phyloP scores from a whole-genome alignment of 257 asterid species.

The Craterostigma plantagineum region DNA sequence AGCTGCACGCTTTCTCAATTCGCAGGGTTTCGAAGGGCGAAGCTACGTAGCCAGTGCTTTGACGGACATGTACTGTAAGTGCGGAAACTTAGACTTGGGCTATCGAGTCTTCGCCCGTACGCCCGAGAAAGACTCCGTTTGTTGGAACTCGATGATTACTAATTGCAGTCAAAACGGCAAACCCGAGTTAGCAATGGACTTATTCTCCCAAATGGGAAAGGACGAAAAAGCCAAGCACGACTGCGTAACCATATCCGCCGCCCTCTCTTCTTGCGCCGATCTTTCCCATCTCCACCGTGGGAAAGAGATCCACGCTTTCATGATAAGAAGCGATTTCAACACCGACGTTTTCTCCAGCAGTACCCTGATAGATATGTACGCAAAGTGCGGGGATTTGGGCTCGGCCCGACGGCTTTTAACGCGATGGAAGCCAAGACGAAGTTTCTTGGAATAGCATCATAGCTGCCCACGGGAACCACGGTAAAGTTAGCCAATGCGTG shows the following conservation, averaged over 20 bases:
- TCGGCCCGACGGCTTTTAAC: slow-evolving; percentile 45
- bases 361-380: slow-evolving; percentile 65
- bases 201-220: slow-evolving; percentile 44
- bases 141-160: slow-evolving; percentile 76
- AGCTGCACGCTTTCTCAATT: slow-evolving; percentile 48
- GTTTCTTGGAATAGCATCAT: slow-evolving; percentile 96
- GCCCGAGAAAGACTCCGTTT: slow-evolving; percentile 47
- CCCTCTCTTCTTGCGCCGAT: slow-evolving; percentile 64
- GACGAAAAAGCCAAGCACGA: slow-evolving; percentile 49
- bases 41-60: slow-evolving; percentile 63
- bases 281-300: slow-evolving; percentile 47
- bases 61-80: slow-evolving; percentile 81
- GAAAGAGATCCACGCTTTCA: slow-evolving; percentile 58
- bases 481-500: slow-evolving; percentile 26
- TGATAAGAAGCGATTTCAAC: slow-evolving; percentile 30
- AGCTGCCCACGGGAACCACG: slow-evolving; percentile 80
- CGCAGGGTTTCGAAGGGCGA: slow-evolving; percentile 37
- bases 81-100: slow-evolving; percentile 57
- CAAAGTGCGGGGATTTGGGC: slow-evolving; percentile 64
- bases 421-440: slow-evolving; percentile 36
- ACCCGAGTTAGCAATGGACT: slow-evolving; percentile 50
- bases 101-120: slow-evolving; percentile 30
- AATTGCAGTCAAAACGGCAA: slow-evolving; percentile 55
- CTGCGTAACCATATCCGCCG: slow-evolving; percentile 63
- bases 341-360: slow-evolving; percentile 40